phyloP scores from a whole-genome alignment of 2,329 filamentous ascomycete species.

The Malbranchea cinnamomea region DNA sequence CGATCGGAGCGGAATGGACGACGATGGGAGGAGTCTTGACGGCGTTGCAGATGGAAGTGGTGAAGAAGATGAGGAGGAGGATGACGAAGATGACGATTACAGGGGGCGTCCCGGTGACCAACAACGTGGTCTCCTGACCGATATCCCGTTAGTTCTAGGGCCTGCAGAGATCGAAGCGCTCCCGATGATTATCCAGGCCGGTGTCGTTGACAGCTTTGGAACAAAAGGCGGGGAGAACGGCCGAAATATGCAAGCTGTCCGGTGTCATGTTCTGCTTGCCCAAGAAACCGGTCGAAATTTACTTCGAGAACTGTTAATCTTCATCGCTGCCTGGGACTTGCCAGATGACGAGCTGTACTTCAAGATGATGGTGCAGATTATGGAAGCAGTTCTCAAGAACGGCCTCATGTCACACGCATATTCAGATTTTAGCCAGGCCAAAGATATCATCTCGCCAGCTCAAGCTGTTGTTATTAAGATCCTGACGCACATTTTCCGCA shows the following conservation, averaged over 20 bases:
- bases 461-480: constrained; percentile 87
- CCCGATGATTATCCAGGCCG: constrained; percentile 94
- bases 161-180: constrained; percentile 91
- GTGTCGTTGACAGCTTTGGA: constrained; percentile 70
- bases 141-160: constrained; percentile 85
- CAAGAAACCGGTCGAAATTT: constrained; percentile 84
- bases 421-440: constrained; percentile 77
- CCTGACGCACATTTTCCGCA: constrained; percentile 75
- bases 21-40: constrained; percentile 28
- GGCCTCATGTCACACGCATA: constrained; percentile 84
- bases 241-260: constrained; percentile 73
- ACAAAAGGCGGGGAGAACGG: constrained; percentile 46
- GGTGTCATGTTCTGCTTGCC: constrained; percentile 78
- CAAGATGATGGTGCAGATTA: constrained; percentile 90
- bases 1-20: constrained; percentile 28
- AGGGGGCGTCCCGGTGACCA: constrained; percentile 36
- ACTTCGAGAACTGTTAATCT: constrained; percentile 78
- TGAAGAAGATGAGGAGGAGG: constrained; percentile 36
- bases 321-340: constrained; percentile 94
- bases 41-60: constrained; percentile 29
- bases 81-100: constrained; percentile 38
- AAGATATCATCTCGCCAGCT: constrained; percentile 90
- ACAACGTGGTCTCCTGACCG: constrained; percentile 67
- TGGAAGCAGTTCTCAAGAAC: constrained; percentile 81
- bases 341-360: constrained; percentile 89